Evolutionary conservation across 805 yeast species (phyloP), one percentile per base, ranked within the genome.

Genomic region (Saturnispora sekii): DNA sequence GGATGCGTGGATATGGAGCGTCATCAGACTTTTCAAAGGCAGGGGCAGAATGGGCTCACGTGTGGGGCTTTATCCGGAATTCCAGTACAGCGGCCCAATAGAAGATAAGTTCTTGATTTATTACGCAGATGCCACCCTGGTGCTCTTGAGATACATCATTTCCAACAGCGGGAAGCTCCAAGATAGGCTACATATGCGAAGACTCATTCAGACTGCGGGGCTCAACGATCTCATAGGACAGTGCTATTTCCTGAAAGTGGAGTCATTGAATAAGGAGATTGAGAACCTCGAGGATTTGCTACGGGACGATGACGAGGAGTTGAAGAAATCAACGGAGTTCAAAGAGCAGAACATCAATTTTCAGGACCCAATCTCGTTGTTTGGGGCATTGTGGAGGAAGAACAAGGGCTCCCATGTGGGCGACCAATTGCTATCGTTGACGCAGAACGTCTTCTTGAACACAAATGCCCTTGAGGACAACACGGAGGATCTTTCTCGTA

Each of bases 31-130:
- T 2, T 51, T 63, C 28, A 56, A 59, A 41, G 96, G 96, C 2
- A 73, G 89, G 53, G 97, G 97, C 7, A 82, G 79, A 54, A 72
- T 84, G 73, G 96, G 96, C 10, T 85, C 96, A 1, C 62, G 82
- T 55, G 97, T 90, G 8, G 97, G 97, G 2, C 95, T 96, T 0
- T 81, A 86, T 47, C 93, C 82, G 9, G 97, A 90, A 52, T 72
- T 78, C 44, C 79, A 77, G 47, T 61, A 72, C 6, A 66, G 69
- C 2, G 76, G 78, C 0, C 67, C 73, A 30, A 70, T 71, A 41
- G 72, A 77, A 21, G 90, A 84, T 56, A 72, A 71, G 44, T 76
- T 79, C 45, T 64, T 86, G 21, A 64, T 74, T 48, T 78, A 75
- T 44, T 76, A 74, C 53, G 72, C 76, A 35, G 60, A 73, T 35